Base-by-base conservation (phyloP, 805 yeast genomes). In the Candida krabiensis region DNA sequence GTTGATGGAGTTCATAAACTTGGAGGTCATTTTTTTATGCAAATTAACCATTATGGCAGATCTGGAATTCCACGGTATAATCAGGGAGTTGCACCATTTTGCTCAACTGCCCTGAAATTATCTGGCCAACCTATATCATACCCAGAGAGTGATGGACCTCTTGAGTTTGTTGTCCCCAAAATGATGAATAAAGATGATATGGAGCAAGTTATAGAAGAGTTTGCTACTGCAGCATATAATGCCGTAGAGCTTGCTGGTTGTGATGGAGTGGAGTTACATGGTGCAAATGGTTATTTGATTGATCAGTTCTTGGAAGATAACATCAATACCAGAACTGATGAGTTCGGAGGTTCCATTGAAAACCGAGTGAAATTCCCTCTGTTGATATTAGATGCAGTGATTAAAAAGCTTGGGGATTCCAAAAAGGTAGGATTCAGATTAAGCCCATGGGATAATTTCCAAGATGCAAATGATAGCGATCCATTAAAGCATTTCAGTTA, bases 291-390 rank as follows among this genome's bases (percentile, higher is more conserved):
- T 1, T 68, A 64, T 37, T 47, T 68, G 17, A 30, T 66, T 19
- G 70, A 69, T 38, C 63, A 62, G 33, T 68, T 69, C 40, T 38
- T 66, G 27, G 60, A 63, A 17, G 61, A 63, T 16, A 40, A 50
- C 29, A 52, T 61, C 22, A 67, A 69, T 44, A 18, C 51, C 14
- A 55, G 72, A 61, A 67, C 70, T 4, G 83, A 77, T 54, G 66
- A 72, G 47, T 77, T 76, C 46, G 83, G 81, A 44, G 82, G 80
- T 4, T 64, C 33, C 58, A 62, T 68, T 35, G 73, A 67, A 37
- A 67, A 67, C 37, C 56, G 74, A 46, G 54, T 58, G 18, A 54
- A 63, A 38, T 59, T 67, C 29, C 49, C 55, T 2, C 43, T 68
- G 31, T 66, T 57, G 35, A 27, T 66, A 8, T 32, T 62, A 16